Conservation (phyloP, 1,284 basidiomycete genomes). For the Fomitopsis schrenkii region DNA sequence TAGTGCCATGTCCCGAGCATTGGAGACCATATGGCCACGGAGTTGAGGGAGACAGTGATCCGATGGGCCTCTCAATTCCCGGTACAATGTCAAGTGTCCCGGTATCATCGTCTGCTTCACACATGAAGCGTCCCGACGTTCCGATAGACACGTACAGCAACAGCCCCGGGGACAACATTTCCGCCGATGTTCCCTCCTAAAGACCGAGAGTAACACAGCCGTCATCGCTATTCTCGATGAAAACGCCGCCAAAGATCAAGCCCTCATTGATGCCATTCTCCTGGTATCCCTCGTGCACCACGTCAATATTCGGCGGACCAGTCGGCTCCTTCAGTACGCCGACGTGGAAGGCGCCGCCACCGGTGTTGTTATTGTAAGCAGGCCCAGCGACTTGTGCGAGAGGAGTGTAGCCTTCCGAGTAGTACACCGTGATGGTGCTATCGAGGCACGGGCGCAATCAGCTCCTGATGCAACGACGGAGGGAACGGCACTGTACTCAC, state of each 20-base stretch:
- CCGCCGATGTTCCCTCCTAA: neutral
- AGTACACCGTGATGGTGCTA: neutral
- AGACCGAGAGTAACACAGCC: neutral
- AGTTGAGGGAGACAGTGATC: no score
- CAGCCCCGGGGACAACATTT: neutral
- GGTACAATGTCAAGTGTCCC: no score
- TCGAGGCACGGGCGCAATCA: neutral
- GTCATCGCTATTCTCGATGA: neutral
- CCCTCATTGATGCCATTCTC: conserved; percentile 1
- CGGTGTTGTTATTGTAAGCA: neutral
- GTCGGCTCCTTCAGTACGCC: neutral
- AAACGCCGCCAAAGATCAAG: neutral
- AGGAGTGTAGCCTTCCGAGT: neutral
- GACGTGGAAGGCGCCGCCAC: neutral
- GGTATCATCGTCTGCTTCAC: no score
- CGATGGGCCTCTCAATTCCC: no score
- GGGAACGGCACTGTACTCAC: neutral
- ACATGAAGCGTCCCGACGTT: no score
- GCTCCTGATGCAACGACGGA: neutral
- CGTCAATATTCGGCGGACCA: neutral
- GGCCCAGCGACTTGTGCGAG: neutral
- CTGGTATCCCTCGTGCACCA: neutral
- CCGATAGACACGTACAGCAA: no score
- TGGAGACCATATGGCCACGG: no score
- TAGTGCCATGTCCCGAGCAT: no score